Base-by-base conservation (phyloP, 768 basidiomycete genomes). In the Suillus clintonianus region DNA sequence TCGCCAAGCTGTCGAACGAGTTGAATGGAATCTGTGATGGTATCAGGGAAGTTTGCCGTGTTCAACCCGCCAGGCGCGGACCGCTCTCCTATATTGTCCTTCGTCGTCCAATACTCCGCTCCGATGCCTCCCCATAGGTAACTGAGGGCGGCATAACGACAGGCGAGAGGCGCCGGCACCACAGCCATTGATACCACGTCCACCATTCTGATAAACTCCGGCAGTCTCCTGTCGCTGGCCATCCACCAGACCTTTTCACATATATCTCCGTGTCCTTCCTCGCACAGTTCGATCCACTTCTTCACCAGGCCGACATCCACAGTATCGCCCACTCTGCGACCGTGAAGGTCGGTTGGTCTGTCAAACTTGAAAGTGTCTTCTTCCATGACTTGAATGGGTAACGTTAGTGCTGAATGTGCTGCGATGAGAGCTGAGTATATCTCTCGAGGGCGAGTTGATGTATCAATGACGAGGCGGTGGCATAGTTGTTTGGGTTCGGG, bases 21-120 rank as follows among this genome's bases (percentile, higher is more conserved):
- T 6, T 53, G 60, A 15, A 72, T 70, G 5, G 71, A 59, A n/a
- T 72, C 71, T 1, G 62, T 11, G 7, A 72, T 67, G 19, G 71
- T 72, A 4, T 58, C 60, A 2, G 69, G 64, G 0, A 69, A 37
- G 30, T 41, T 15, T 27, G 62, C 62, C 4, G 10, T 14, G 9
- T 64, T 36, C 34, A 68, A 39, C 14, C 67, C 67, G 13, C 51
- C 17, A 34, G 51, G 32, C 22, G 27, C 19, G 5, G 19, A 24
- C 2, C 60, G 60, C 36, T 27, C 19, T 2, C 15, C 15, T 15
- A 51, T 37, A 34, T 61, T 61, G 11, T 22, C 45, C 6, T 14
- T 30, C 15, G 60, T 61, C 9, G 60, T 53, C 60, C 45, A 61
- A 37, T 61, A 51, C 13, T 37, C 24, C 3, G 19, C 60, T 0